Base-by-base conservation (phyloP, 108 stramenopile species). In the Nitzschia sp. region DNA sequence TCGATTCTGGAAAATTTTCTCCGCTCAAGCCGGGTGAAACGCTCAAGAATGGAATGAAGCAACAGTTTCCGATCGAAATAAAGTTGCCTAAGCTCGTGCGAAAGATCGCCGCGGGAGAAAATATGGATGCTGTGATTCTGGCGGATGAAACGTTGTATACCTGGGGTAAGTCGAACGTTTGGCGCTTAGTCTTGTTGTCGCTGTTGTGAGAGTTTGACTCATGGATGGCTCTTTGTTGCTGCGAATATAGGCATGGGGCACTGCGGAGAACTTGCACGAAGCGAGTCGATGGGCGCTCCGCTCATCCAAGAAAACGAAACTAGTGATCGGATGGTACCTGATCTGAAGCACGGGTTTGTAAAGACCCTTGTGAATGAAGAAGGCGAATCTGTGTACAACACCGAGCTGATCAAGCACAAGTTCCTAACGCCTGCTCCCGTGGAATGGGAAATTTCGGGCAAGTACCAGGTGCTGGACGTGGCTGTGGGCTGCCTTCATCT, bases 401-500 rank as follows among this genome's bases (percentile, higher is more conserved):
- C 26, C 1, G 46, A 59, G 3, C 24, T 70, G 26, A 47, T 80
- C 25, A 28, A n/a, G 18, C 62, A 79, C 27, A 60, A 76, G 15
- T 79, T 76, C 45, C 53, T 84, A 24, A 79, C 56, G 1, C 82
- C 82, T 0, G 29, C 31, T 6, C 75, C 67, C 3, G 70, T 72
- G 2, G 59, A 58, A 30, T 79, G 70, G 67, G 33, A 59, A 0
- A 55, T 38, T 21, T 59, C 71, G 11, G 28, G 19, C 33, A 65
- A 73, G 53, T 62, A 56, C 17, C 1, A 27, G 18, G 82, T 95
- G 23, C 9, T 86, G 58, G 58, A 73, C 26, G 67, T 98, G 27
- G 88, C 92, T 2, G 89, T 91, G 68, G 95, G 98, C 8, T 76
- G 70, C 8, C 83, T 83, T 72, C 97, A 98, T 73, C 64, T 92